Evolutionary conservation across 2,329 filamentous ascomycete genomes (phyloP).

Genomic region (Clathrospora elynae): DNA sequence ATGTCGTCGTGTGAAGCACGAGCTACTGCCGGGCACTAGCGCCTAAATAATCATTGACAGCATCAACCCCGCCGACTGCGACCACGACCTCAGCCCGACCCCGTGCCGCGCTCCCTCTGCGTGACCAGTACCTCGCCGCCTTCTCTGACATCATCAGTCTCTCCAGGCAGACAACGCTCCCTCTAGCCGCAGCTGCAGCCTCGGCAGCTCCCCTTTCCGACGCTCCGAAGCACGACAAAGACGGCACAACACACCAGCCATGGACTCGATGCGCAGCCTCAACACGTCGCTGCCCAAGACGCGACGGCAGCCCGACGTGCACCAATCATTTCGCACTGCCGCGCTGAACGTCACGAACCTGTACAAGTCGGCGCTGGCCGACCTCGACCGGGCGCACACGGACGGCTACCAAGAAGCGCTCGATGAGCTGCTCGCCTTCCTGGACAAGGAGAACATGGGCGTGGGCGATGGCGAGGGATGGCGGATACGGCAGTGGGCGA

Average conservation of each 20-base stretch:
- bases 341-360: slow-evolving; percentile 94
- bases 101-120: slow-evolving; percentile 16
- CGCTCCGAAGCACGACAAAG: slow-evolving; percentile 7
- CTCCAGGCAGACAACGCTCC: slow-evolving; percentile 5
- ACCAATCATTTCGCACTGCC: slow-evolving; percentile 89
- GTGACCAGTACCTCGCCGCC: slow-evolving; percentile 2
- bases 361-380: slow-evolving; percentile 86
- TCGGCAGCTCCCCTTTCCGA: slow-evolving; percentile 5
- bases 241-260: slow-evolving; percentile 16
- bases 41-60: too few relatives aligned
- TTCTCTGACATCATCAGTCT: neutral
- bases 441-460: slow-evolving; percentile 82
- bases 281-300: slow-evolving; percentile 49
- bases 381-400: slow-evolving; percentile 73
- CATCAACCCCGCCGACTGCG: too few relatives aligned
- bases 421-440: slow-evolving; percentile 82
- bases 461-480: slow-evolving; percentile 78
- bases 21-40: too few relatives aligned
- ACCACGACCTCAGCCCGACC: too few relatives aligned
- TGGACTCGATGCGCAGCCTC: slow-evolving; percentile 51
- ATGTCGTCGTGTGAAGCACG: too few relatives aligned
- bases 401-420: slow-evolving; percentile 94
- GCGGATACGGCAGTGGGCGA: slow-evolving; percentile 69
- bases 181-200: slow-evolving; percentile 1
- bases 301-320: slow-evolving; percentile 58